Evolutionary conservation across 306 rosid genomes (phyloP).

Genomic region (Parietaria judaica): DNA sequence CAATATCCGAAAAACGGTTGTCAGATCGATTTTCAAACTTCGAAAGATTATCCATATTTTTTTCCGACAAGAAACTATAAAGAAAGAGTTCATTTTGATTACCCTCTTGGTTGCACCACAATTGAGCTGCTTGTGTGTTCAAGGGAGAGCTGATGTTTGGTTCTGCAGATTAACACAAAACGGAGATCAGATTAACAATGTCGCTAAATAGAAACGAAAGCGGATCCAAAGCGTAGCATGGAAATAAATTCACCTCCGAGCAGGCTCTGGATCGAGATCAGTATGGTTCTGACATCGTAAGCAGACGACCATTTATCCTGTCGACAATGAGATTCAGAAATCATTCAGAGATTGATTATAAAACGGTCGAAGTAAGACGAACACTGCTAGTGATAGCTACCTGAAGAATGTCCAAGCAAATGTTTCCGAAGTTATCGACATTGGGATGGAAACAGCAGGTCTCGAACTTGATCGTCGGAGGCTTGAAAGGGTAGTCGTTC

Average conservation of each 20-base stretch:
- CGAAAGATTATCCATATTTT: no score
- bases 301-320: constrained; percentile 91
- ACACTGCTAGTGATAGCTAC: constrained; percentile 17
- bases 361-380: background rate
- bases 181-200: background rate
- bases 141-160: constrained; percentile 90
- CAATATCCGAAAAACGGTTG: constrained; percentile 5
- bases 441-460: constrained; percentile 85
- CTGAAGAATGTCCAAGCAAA: constrained; percentile 99
- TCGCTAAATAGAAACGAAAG: background rate
- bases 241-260: constrained; percentile 60
- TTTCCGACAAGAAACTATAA: no score
- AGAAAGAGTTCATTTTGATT: background rate
- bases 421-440: constrained; percentile 72
- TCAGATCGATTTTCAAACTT: background rate
- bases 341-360: background rate
- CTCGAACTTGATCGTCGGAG: constrained; percentile 94
- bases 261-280: constrained; percentile 71
- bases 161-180: constrained; percentile 29
- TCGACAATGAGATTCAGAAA: background rate
- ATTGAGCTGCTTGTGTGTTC: constrained; percentile 86
- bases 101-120: constrained; percentile 97
- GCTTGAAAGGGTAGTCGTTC: constrained; percentile 84
- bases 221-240: background rate
- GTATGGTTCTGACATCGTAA: constrained; percentile 72